Evolutionary conservation across 345 rosid species (phyloP), one percentile per base, ranked within the genome.

Genomic region (Moricandia arvensis): DNA sequence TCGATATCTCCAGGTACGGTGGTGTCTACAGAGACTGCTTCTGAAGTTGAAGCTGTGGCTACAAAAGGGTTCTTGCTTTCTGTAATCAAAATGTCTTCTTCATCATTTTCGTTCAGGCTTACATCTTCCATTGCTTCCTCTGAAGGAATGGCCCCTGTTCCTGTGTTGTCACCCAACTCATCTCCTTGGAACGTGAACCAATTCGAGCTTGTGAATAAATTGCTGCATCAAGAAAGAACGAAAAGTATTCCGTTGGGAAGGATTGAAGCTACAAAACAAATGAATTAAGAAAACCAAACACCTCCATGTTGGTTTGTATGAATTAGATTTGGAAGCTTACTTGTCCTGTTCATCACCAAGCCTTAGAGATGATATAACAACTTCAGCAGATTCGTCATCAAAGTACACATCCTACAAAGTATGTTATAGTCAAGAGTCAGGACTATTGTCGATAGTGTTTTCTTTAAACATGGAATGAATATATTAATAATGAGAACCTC

Each of bases 111-210:
- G 59, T 94, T 88, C 83, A 91, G 85, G 83, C 90, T 90, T 59
- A 89, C 80, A 33, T 87, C 93, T 41, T 89, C 95, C 98, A 94
- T 86, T 66, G 66, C 24, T 83, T 86, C 96, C 6, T 86, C 96
- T 0, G 83, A 54, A 33, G 90, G 83, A 6, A 90, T 85, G 8
- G 82, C 75, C 58, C 89, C 84, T 16, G 72, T 69, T 70, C 88
- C 82, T 67, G 86, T 86, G 72, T 73, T 75, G 61, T 82, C 88
- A 41, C 81, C 80, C 63, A 78, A 29, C 74, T 88, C 86, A 55
- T 94, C 96, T 9, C 93, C 97, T 87, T 90, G 91, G 84, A 90
- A 94, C 0, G 97, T 91, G 82, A 94, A 94, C 98, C 98, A 94
- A 79, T 91, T 89, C 34, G 97, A 90, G 79, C 84, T 94, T 74